Evolutionary conservation across 495 filamentous ascomycete genomes (phyloP).

Genomic region (Aspergillus baeticus): DNA sequence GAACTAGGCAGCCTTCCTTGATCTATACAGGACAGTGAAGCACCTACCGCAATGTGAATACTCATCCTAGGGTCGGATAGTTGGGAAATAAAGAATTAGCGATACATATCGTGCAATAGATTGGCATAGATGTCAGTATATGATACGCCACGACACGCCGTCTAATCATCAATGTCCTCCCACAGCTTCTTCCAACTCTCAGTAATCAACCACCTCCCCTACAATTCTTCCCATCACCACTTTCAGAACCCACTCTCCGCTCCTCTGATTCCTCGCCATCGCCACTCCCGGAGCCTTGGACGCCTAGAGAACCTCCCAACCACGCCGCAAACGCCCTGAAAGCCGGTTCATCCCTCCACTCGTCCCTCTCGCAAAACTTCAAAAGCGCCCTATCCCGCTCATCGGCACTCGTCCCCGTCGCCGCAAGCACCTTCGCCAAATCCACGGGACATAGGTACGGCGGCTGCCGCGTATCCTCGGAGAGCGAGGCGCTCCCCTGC

Average conservation of each 20-base stretch:
- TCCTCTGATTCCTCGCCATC: not conserved
- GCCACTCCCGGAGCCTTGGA: not conserved
- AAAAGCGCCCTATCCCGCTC: slow-evolving; percentile 44
- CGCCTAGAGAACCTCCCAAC: slow-evolving; percentile 1
- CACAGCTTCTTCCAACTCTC: slow-evolving; percentile 3
- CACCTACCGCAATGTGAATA: no score
- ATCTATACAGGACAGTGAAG: no score
- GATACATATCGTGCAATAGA: no score
- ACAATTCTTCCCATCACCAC: no score
- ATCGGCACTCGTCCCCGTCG: slow-evolving; percentile 25
- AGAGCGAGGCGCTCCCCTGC: slow-evolving; percentile 60
- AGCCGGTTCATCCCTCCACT: slow-evolving; percentile 3
- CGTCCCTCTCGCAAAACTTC: slow-evolving; percentile 37
- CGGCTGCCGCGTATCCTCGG: slow-evolving; percentile 64
- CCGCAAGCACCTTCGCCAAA: slow-evolving; percentile 50
- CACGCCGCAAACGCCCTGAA: slow-evolving; percentile 26
- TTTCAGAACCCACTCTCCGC: no score
- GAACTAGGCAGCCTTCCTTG: no score
- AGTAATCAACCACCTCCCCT: not conserved
- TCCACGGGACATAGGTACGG: slow-evolving; percentile 67
- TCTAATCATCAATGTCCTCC: not conserved
- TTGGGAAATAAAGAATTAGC: no score
- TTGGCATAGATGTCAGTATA: no score
- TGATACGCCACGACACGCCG: no score
- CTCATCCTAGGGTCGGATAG: no score